Evolutionary conservation across 768 basidiomycete species (phyloP), one percentile per base, ranked within the genome.

Genomic region (Mycena latifolia): DNA sequence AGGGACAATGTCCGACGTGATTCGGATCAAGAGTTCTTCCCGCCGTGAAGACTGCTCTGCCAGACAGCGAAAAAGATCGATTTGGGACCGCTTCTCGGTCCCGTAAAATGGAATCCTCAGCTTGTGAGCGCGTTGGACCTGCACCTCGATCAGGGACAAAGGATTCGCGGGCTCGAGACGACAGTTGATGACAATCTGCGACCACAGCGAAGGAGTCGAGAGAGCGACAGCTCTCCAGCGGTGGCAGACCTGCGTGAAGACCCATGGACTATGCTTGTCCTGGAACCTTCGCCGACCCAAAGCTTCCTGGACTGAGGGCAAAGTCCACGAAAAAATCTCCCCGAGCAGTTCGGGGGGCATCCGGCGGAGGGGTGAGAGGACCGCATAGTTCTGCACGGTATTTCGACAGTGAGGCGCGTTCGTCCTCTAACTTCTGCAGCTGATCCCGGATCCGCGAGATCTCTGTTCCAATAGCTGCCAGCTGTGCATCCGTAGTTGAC

Each of bases 1-100:
- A 0, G 37, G 37, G 6, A 24, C 2, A 0, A 65, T 2, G 2
- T 8, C 8, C 24, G 63, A 22, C 20, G 52, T n/a, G n/a, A n/a
- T n/a, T 53, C 20, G 59, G 8, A 5, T 25, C 25, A 7, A 65
- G 18, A 65, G 51, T 8, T 58, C 57, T 24, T 65, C 63, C 63
- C 63, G 54, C 0, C 43, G 31, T 11, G 25, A 0, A 3, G 52
- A n/a, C 28, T 59, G 35, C n/a, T 54, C 6, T 1, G 56, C 15
- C 5, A 65, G 29, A n/a, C 18, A 35, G 3, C 27, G 5, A 11
- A 65, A 65, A 1, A 28, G n/a, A 12, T 27, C 17, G n/a, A 59
- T 54, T 27, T 65, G 31, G 56, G 0, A 15, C 14, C 14, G 18
- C 52, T 43, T 1, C 9, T 2, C 37, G 24, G 3, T 14, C 33